phyloP scores from a whole-genome alignment of 2,329 filamentous ascomycete species.

The Pseudofabraea citricarpa region DNA sequence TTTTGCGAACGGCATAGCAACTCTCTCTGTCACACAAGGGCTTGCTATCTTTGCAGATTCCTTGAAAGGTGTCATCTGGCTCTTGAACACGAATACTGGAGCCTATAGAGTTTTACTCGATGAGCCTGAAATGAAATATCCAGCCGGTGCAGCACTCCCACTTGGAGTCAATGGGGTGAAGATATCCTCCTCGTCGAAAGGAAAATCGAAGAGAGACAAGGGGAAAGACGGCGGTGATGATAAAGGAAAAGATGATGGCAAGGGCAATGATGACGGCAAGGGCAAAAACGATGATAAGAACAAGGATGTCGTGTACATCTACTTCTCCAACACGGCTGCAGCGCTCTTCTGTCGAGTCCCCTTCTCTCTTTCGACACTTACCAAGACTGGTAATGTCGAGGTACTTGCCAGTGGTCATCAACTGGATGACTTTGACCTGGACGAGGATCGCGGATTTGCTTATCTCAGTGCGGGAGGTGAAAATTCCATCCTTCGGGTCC shows the following conservation, averaged over 20 bases:
- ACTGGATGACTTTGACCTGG: neutral
- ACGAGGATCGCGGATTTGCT: neutral
- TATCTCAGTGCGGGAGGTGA: neutral
- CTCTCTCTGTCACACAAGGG: constrained; percentile 1
- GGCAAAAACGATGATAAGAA: neutral
- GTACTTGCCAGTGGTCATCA: neutral
- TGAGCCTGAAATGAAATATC: neutral
- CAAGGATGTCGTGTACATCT: neutral
- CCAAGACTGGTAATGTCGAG: neutral
- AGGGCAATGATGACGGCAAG: no score
- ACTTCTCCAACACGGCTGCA: neutral
- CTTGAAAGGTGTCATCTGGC: neutral
- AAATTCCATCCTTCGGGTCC: neutral
- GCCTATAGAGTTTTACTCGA: neutral
- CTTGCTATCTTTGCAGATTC: constrained; percentile 11
- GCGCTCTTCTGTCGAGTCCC: neutral
- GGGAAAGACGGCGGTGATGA: no score
- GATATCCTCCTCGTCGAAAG: no score
- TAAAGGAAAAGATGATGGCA: no score
- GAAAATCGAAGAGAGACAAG: no score
- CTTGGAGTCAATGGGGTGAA: constrained; percentile 2
- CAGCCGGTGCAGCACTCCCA: neutral
- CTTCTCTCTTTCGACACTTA: neutral
- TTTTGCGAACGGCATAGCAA: constrained; percentile 19
- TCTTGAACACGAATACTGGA: neutral